These are phyloP conservation scores for Mallotus repandus DNA, from an alignment of 441 rosid genomes.

Conservation along the genomic window DNA sequence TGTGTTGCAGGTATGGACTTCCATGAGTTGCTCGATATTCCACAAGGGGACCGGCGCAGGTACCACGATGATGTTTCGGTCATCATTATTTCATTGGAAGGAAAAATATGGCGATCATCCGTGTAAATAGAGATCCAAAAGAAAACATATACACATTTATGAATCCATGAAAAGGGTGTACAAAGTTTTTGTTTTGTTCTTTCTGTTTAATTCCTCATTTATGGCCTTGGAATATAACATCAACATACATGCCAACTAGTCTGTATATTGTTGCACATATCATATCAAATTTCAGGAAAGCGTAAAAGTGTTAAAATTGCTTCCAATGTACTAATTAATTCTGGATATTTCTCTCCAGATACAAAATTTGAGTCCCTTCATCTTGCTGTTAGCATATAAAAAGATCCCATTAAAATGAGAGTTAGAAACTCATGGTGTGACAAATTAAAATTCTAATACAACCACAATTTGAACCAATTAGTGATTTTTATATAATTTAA, in stretches of 20 bases:
- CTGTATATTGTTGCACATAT: neutral
- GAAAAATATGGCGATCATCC: slow-evolving; percentile 95
- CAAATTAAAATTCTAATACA: too few relatives aligned
- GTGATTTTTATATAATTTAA: too few relatives aligned
- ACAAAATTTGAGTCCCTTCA: neutral
- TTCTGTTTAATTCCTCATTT: slow-evolving; percentile 2
- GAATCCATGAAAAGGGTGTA: neutral
- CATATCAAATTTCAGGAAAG: neutral
- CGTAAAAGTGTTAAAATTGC: neutral
- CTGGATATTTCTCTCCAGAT: neutral
- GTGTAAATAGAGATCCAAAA: slow-evolving; percentile 43
- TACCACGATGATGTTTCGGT: slow-evolving; percentile 94
- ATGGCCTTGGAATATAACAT: neutral
- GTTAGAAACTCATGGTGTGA: too few relatives aligned
- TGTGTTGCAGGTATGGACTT: slow-evolving; percentile 76
- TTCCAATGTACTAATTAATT: neutral
- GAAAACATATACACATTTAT: neutral
- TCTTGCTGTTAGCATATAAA: neutral
- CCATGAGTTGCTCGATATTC: slow-evolving; percentile 86
- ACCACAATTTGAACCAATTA: too few relatives aligned
- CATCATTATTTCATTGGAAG: slow-evolving; percentile 91
- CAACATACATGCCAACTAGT: neutral
- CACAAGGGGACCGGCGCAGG: slow-evolving; percentile 90
- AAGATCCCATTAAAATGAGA: too few relatives aligned
- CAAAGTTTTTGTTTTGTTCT: neutral